Conservation (phyloP, 495 filamentous ascomycete species). For the Neurospora hispaniola region DNA sequence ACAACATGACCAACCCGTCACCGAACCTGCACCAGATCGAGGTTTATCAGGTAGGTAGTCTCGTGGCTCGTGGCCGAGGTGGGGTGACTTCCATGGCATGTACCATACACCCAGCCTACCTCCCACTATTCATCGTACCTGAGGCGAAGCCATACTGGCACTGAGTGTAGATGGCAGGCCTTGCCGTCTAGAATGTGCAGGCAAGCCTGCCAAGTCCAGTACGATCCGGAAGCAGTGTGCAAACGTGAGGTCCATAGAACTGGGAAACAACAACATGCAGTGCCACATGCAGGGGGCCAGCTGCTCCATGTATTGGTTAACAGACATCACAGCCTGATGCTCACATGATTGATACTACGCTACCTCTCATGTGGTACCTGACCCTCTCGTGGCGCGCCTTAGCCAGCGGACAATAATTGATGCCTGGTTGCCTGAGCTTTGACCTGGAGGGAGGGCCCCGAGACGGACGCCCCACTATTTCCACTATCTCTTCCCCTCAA, state of each 20-base stretch:
- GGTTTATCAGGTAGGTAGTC: not conserved
- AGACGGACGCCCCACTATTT: constrained; percentile 13
- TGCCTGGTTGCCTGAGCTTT: constrained; percentile 20
- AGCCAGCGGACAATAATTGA: constrained; percentile 1
- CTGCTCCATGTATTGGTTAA: not conserved
- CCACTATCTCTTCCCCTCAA: constrained; percentile 17
- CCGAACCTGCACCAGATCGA: not conserved
- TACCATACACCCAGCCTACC: not conserved
- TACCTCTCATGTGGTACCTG: not conserved
- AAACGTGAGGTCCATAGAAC: not conserved
- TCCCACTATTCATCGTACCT: not conserved
- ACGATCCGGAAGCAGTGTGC: not conserved
- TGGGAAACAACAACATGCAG: no score
- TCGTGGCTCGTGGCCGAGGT: not conserved
- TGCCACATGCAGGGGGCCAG: not conserved
- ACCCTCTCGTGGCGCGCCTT: not conserved
- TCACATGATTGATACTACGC: not conserved
- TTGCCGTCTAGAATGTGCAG: not conserved
- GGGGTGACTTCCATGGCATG: not conserved
- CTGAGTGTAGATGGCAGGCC: not conserved
- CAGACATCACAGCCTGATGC: not conserved
- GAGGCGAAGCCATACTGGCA: not conserved
- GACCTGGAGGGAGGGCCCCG: not conserved
- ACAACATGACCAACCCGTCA: not conserved
- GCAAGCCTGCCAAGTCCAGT: not conserved